Conservation (phyloP, 2,329 filamentous ascomycete species). For the Hypomyces rosellus region DNA sequence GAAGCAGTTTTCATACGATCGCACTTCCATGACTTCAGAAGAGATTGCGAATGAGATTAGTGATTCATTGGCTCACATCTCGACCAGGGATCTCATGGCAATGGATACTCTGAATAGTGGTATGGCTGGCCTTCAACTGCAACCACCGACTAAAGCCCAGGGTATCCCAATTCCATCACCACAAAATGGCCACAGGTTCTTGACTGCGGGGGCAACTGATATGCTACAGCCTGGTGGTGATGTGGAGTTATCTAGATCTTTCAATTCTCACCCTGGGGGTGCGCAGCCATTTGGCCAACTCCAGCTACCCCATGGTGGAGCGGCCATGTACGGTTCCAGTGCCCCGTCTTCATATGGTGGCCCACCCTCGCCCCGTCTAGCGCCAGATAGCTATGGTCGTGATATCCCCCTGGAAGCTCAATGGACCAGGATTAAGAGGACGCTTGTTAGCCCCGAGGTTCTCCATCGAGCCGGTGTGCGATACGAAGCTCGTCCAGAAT, state of each 20-base stretch:
- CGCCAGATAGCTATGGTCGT: constrained; percentile 51
- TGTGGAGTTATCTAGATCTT: constrained; percentile 28
- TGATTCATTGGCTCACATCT: constrained; percentile 43
- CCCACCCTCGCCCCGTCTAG: constrained; percentile 34
- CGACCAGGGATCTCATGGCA: constrained; percentile 47
- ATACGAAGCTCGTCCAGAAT: constrained; percentile 53
- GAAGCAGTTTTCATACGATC: constrained; percentile 28
- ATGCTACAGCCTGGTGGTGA: constrained; percentile 16
- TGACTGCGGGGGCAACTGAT: constrained; percentile 28
- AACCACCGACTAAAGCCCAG: constrained; percentile 28
- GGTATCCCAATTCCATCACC: constrained; percentile 27
- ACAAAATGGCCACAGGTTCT: constrained; percentile 26
- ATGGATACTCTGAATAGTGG: constrained; percentile 37
- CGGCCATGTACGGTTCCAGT: constrained; percentile 13
- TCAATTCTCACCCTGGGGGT: constrained; percentile 24
- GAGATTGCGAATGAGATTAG: constrained; percentile 25
- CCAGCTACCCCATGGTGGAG: constrained; percentile 21
- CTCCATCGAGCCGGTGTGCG: constrained; percentile 47
- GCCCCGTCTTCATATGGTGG: constrained; percentile 29
- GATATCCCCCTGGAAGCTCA: constrained; percentile 50
- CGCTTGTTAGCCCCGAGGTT: constrained; percentile 49
- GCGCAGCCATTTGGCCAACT: constrained; percentile 37
- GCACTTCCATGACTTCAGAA: constrained; percentile 32
- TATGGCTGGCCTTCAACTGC: constrained; percentile 37
- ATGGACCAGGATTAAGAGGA: constrained; percentile 52